These are phyloP conservation scores for Elsinoe perseae DNA, from an alignment of 2,329 filamentous ascomycete species.

Conservation along the genomic window DNA sequence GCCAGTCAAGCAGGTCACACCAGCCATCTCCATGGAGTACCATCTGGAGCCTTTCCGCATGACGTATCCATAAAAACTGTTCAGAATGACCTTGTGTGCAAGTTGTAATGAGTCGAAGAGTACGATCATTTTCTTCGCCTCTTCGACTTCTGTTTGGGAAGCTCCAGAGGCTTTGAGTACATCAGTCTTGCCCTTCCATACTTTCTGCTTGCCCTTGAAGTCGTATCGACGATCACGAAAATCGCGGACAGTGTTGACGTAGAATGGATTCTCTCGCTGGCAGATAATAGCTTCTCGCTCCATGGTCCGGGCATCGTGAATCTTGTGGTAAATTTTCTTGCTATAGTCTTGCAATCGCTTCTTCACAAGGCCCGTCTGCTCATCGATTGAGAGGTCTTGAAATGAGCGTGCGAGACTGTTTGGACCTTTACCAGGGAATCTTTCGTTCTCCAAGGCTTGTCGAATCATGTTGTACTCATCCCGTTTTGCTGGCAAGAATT, in stretches of 20 bases:
- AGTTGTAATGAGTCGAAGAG: conserved; percentile 92
- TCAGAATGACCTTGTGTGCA: conserved; percentile 97
- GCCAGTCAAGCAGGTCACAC: conserved; percentile 92
- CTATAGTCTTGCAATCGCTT: conserved; percentile 89
- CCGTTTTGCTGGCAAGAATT: conserved; percentile 89
- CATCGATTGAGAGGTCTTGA: conserved; percentile 70
- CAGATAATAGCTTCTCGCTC: conserved; percentile 96
- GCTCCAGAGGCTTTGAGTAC: conserved; percentile 76
- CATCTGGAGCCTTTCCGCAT: conserved; percentile 98
- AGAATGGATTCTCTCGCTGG: conserved; percentile 95
- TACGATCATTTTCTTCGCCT: conserved; percentile 97
- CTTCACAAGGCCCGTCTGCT: conserved; percentile 70
- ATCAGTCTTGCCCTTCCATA: conserved; percentile 96
- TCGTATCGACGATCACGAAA: conserved; percentile 97
- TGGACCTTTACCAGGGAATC: conserved; percentile 71
- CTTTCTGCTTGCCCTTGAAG: conserved; percentile 96
- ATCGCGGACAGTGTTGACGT: conserved; percentile 89
- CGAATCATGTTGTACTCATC: conserved; percentile 99
- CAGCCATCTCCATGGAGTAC: conserved; percentile 99
- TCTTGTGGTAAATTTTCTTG: conserved; percentile 99
- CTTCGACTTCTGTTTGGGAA: conserved; percentile 66
- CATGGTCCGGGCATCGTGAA: conserved; percentile 87
- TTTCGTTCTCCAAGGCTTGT: conserved; percentile 82
- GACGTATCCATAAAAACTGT: conserved; percentile 98
- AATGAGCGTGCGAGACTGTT: conserved; percentile 66